Base-by-base conservation (phyloP, 1,284 basidiomycete genomes). In the Rhizopogon parksii region DNA sequence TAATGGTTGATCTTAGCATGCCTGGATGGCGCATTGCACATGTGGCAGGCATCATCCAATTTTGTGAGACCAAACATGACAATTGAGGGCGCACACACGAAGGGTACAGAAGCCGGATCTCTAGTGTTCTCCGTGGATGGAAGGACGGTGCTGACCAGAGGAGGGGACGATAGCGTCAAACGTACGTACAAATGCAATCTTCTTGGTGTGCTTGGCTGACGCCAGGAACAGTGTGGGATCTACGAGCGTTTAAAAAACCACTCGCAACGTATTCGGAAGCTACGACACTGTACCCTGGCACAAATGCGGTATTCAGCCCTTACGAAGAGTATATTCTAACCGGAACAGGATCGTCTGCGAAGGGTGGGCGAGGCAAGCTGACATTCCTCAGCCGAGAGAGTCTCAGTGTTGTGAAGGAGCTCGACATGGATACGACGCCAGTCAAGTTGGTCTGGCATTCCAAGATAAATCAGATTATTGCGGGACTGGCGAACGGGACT, bases 391-490 rank as follows among this genome's bases (percentile, higher is more conserved):
- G 73, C 47, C 82, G 82, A 62, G 79, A 85, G 50, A 78, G 75
- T 40, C 69, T 96, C 46, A 80, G 83, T 56, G 75, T 85, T 40
- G 85, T 74, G 53, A 85, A 80, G 68, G 71, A 77, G 59, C 54
- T 82, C 60, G 84, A 71, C 65, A 83, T 81, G 69, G 86, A 76
- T 46, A 76, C 83, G 25, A 91, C 87, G 25, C 92, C 95, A 4
- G 88, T 97, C 51, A 88, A 85, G 59, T 88, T 96, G 1, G 71
- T 80, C 27, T 97, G 94, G 94, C 95, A 96, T 71, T 83, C 91
- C n/a, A 90, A 91, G 68, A 96, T 97, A 73, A 97, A 97, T 71
- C 95, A 97, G 87, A 90, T 97, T 62, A 75, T 96, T 50, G 79
- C 87, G 25, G 86, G 91, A 1, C 75, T 92, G 46, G 89, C 94